Base-by-base conservation (phyloP, 371 early-diverging fungal genomes). In the Mucor circinelloides region DNA sequence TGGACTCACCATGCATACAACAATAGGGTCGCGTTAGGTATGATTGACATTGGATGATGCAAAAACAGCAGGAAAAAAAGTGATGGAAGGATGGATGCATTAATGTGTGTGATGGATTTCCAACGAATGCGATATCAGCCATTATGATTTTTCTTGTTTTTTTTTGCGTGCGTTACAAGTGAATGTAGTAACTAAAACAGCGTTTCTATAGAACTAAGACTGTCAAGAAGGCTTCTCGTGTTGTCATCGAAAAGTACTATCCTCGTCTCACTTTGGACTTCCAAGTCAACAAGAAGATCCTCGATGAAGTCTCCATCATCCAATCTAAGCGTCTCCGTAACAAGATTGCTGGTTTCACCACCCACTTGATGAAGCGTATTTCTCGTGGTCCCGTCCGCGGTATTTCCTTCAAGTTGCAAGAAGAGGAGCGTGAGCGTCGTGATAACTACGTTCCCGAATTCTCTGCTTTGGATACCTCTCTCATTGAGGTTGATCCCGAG, bases 311-410 rank as follows among this genome's bases (percentile, higher is more conserved):
- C 65, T 97, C 99, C 73, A 92, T 97, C 81, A 97, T 99, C 74
- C 89, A 97, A 73, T 94, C 98, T 78, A 99, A 99, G 95, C 96
- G 99, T 78, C 94, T 99, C 76, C 94, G 99, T 85, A 99, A 99
- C 94, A 97, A 99, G 93, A 97, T 99, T 79, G 99, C 99, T 75
- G 99, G 99, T 75, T 99, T 98, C 94, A 97, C 99, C 84, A 99
- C 99, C 73, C 98, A 98, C 84, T 90, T 99, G 90, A 99, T 99
- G 98, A 96, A 97, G 89, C 97, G 99, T 89, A 98, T 99, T 71
- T 95, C 97, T 82, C 93, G 95, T 76, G 99, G 99, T 63, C 97
- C 97, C 67, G 99, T 99, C 71, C 97, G 97, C 83, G 99, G 99
- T 84, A 97, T 99, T 82, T 99, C 99, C 79, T 99, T 99, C 95